These are phyloP conservation scores for Phalaenopsis hybrid DNA, from an alignment of 116 monocot genomes.

Conservation along the genomic window DNA sequence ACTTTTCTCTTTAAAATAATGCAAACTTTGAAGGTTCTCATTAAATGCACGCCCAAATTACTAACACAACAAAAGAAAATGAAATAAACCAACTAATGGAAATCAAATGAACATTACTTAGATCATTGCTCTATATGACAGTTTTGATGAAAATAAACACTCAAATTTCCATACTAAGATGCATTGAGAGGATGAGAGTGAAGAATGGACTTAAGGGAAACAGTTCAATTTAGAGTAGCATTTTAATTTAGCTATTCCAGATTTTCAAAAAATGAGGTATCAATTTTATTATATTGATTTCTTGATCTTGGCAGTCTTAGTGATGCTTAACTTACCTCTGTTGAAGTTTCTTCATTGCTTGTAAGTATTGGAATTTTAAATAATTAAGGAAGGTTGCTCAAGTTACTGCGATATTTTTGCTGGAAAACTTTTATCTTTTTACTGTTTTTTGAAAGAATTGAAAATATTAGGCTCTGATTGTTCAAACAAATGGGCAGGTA, in stretches of 20 bases:
- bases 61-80: too few relatives aligned
- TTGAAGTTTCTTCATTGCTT: background rate
- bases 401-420: too few relatives aligned
- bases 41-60: too few relatives aligned
- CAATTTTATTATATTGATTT: background rate
- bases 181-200: too few relatives aligned
- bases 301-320: background rate
- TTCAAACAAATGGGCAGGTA: constrained; percentile 39
- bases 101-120: too few relatives aligned
- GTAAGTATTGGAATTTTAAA: background rate
- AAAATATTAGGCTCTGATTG: constrained; percentile 2
- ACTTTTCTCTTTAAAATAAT: too few relatives aligned
- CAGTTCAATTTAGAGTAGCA: background rate
- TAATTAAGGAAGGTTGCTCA: background rate
- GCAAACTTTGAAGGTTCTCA: too few relatives aligned
- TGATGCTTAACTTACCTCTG: background rate
- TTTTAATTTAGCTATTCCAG: background rate
- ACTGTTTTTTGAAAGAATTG: background rate
- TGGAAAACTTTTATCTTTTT: background rate
- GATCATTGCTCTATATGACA: too few relatives aligned
- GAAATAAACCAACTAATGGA: too few relatives aligned
- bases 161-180: too few relatives aligned
- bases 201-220: background rate
- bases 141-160: too few relatives aligned
- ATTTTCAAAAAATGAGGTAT: background rate